These are phyloP conservation scores for Cephaloascus fragrans DNA, from an alignment of 805 yeast species.

Conservation along the genomic window DNA sequence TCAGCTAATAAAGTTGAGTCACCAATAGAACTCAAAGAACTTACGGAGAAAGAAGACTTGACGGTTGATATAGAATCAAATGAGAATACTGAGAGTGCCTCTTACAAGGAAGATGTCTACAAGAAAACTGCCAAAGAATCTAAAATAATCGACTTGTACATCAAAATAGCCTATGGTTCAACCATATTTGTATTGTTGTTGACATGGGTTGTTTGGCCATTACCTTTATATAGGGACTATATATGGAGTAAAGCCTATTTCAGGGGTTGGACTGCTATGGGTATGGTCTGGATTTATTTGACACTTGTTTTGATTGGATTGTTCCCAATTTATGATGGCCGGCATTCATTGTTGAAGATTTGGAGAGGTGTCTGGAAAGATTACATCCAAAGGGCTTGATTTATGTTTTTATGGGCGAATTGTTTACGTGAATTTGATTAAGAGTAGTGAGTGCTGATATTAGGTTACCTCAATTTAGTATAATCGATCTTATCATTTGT, in stretches of 20 bases:
- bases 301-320: constrained; percentile 22
- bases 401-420: no score
- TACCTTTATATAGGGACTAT: constrained; percentile 32
- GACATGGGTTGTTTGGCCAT: constrained; percentile 31
- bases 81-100: no score
- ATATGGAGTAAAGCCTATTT: constrained; percentile 25
- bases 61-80: no score
- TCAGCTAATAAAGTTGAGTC: constrained; percentile 18
- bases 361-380: constrained; percentile 11
- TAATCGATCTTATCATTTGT: no score
- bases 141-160: constrained; percentile 8
- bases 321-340: constrained; percentile 23
- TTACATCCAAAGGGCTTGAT: no score
- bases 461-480: no score
- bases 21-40: no score
- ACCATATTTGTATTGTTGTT: constrained; percentile 16
- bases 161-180: constrained; percentile 15
- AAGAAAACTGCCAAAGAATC: constrained; percentile 1
- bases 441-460: no score
- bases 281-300: constrained; percentile 27
- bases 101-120: constrained; percentile 3
- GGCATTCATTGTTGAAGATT: constrained; percentile 17
- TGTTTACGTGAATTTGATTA: no score
- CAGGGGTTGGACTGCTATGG: constrained; percentile 26
- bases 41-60: no score